A percentile compares a stretch with the other conserved stretches of the same genome.
These are phyloP conservation scores for Venturiaceae sp. DNA, from an alignment of 2,329 filamentous ascomycete species.

Conservation along the genomic window DNA sequence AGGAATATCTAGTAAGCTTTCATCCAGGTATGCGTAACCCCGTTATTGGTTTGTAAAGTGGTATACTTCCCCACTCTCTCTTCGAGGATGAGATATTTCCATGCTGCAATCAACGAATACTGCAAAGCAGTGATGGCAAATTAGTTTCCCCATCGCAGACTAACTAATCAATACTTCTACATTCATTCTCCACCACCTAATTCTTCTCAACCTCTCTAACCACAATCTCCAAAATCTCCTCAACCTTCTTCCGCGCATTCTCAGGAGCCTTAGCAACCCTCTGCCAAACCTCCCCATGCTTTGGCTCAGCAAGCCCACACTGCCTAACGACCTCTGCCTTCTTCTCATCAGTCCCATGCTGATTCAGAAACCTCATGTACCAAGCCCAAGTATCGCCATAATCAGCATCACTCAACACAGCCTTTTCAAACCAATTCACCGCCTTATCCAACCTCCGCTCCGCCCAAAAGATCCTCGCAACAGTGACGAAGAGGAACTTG, in stretches of 20 bases:
- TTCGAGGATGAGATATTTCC: no score
- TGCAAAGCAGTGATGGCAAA: no score
- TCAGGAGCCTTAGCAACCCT: conserved; percentile 72
- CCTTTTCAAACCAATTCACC: conserved; percentile 95
- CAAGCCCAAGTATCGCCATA: conserved; percentile 92
- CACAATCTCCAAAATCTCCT: conserved; percentile 77
- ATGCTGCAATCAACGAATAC: no score
- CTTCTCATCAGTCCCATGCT: conserved; percentile 95
- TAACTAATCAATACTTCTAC: not conserved
- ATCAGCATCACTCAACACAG: conserved; percentile 77
- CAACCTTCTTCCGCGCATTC: conserved; percentile 63
- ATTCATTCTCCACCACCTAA: not conserved
- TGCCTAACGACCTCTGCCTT: conserved; percentile 72
- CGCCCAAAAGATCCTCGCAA: conserved; percentile 91
- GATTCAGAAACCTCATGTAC: conserved; percentile 88
- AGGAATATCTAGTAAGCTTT: no score
- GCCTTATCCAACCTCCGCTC: conserved; percentile 90
- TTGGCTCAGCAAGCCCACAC: conserved; percentile 73
- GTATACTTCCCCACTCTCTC: no score
- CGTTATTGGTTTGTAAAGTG: no score
- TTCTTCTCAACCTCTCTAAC: conserved; percentile 38
- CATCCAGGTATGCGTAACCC: no score
- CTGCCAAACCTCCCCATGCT: conserved; percentile 91
- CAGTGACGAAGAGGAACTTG: conserved; percentile 77
- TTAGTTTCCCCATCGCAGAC: no score